Percentiles rank a stretch among this genome's conserved stretches.
These are phyloP conservation scores for Eragrostis tef DNA, from an alignment of 202 grass and related monocot species.

Conservation along the genomic window DNA sequence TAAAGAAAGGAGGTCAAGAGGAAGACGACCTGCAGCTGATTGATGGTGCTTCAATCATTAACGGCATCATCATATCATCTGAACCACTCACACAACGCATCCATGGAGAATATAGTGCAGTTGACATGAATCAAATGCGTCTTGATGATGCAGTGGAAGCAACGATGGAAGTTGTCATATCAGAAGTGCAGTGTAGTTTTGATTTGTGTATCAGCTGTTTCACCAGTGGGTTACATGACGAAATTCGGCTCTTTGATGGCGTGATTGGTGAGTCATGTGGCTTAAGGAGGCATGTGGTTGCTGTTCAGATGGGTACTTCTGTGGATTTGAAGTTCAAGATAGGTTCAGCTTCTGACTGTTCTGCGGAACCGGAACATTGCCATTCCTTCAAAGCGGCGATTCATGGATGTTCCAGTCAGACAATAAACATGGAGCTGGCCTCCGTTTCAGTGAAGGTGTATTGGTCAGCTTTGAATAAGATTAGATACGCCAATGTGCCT, in stretches of 20 bases:
- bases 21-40: conserved; percentile 30
- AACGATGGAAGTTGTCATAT: conserved; percentile 2
- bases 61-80: not conserved
- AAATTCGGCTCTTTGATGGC: conserved; percentile 16
- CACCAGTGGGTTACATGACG: conserved; percentile 7
- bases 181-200: conserved; percentile 1
- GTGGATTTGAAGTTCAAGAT: conserved; percentile 25
- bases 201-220: conserved; percentile 8
- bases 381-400: not conserved
- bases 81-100: not conserved
- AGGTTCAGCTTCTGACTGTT: not conserved
- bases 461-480: not conserved
- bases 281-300: conserved; percentile 26
- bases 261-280: not conserved
- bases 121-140: not conserved
- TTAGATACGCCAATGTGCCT: not conserved
- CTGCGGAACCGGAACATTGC: conserved; percentile 1
- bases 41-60: conserved; percentile 17
- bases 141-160: conserved; percentile 15
- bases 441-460: not conserved
- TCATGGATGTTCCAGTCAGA: not conserved
- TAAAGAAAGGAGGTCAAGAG: not conserved
- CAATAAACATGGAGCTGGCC: not conserved
- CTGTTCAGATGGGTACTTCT: not conserved
- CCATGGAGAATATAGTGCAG: conserved; percentile 1